Evolutionary conservation across 192 early-diverging fungal genomes (phyloP).

Genomic region (Neocallimastix lanati): DNA sequence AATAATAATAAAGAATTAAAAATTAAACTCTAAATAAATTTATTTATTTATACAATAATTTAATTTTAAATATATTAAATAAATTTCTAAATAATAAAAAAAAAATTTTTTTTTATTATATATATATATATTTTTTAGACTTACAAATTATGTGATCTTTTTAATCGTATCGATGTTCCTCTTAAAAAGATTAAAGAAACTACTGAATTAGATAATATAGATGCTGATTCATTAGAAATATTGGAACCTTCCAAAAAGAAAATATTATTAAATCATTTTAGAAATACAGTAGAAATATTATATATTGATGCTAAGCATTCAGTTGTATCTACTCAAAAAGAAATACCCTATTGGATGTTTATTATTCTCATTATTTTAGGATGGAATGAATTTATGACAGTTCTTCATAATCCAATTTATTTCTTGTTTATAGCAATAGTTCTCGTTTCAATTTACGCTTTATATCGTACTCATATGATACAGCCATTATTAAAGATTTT

Average conservation of each 20-base stretch:
- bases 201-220: neutral
- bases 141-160: slow-evolving; percentile 41
- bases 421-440: slow-evolving; percentile 42
- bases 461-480: too few species aligned
- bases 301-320: slow-evolving; percentile 93
- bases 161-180: slow-evolving; percentile 50
- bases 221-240: neutral
- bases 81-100: too few species aligned
- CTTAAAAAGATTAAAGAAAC: slow-evolving; percentile 6
- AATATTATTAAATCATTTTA: slow-evolving; percentile 58
- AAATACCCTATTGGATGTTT: slow-evolving; percentile 73
- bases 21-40: too few species aligned
- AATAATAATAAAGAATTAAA: too few species aligned
- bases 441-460: slow-evolving; percentile 25
- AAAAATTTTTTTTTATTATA: too few species aligned
- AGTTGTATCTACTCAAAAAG: slow-evolving; percentile 67
- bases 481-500: too few species aligned
- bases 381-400: slow-evolving; percentile 85
- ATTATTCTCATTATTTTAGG: slow-evolving; percentile 62
- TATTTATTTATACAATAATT: too few species aligned
- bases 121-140: too few species aligned
- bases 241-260: slow-evolving; percentile 8
- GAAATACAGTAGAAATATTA: slow-evolving; percentile 68
- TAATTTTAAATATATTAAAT: too few species aligned
- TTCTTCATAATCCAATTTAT: slow-evolving; percentile 73